Conservation (phyloP, 768 basidiomycete genomes). For the Pisolithus sp. region DNA sequence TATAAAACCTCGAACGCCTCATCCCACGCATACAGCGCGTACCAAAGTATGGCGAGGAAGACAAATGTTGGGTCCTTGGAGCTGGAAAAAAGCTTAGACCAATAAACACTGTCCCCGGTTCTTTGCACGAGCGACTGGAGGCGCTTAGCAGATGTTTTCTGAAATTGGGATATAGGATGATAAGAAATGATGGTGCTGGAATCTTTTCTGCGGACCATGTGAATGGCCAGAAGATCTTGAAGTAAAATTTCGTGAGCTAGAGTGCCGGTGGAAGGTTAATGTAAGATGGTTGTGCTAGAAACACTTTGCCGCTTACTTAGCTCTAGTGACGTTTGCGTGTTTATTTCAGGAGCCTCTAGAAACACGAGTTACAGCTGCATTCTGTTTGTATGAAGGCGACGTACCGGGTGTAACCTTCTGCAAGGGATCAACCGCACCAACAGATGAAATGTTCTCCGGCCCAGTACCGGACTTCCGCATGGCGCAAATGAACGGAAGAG, state of each 20-base stretch:
- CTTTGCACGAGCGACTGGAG: constrained; percentile 27
- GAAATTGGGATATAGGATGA: constrained; percentile 21
- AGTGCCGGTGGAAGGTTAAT: neutral
- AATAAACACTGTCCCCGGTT: constrained; percentile 32
- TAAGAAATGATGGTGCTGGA: constrained; percentile 31
- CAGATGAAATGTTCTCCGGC: constrained; percentile 7
- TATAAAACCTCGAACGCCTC: constrained; percentile 50
- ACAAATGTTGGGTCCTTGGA: constrained; percentile 29
- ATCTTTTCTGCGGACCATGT: constrained; percentile 28
- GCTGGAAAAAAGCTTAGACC: constrained; percentile 27
- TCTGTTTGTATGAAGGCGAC: neutral
- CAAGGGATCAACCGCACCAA: neutral
- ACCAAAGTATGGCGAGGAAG: constrained; percentile 45
- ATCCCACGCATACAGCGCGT: constrained; percentile 57
- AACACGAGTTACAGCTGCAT: neutral
- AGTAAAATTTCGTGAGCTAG: constrained; percentile 21
- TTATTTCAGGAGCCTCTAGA: constrained; percentile 17
- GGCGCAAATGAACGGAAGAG: constrained; percentile 35
- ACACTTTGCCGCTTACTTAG: constrained; percentile 10
- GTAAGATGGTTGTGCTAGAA: neutral
- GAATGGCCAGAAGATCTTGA: constrained; percentile 33
- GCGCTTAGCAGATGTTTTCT: constrained; percentile 22
- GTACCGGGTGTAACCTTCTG: constrained; percentile 1
- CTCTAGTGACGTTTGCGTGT: constrained; percentile 29
- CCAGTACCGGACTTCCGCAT: constrained; percentile 28